Evolutionary conservation across 208 protist species (phyloP).

Genomic region (Leishmania tropica): DNA sequence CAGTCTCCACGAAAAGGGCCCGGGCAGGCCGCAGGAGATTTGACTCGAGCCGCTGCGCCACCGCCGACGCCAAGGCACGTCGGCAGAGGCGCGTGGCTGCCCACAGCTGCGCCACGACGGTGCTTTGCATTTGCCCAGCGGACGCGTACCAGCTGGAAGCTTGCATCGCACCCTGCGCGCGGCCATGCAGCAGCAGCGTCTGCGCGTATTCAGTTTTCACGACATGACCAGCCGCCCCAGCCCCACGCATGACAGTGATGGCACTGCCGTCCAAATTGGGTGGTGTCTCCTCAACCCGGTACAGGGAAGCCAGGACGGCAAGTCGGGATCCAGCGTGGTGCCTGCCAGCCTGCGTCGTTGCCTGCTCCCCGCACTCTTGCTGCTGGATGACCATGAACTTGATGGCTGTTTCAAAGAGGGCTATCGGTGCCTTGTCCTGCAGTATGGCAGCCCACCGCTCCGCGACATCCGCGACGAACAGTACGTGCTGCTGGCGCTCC

Average conservation of each 20-base stretch:
- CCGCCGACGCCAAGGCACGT: slow-evolving; percentile 13
- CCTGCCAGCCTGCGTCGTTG: slow-evolving; percentile 18
- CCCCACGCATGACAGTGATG: slow-evolving; percentile 14
- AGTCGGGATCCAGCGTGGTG: slow-evolving; percentile 37
- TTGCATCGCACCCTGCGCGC: slow-evolving; percentile 65
- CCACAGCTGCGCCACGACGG: slow-evolving; percentile 43
- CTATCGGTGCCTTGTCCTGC: slow-evolving; percentile 38
- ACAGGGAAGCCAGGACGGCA: slow-evolving; percentile 43
- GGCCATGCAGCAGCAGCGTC: slow-evolving; percentile 56
- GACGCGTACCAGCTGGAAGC: slow-evolving; percentile 42
- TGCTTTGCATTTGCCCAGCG: slow-evolving; percentile 34
- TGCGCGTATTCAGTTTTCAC: slow-evolving; percentile 52
- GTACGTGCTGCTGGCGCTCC: slow-evolving; percentile 56
- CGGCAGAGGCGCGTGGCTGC: slow-evolving; percentile 28
- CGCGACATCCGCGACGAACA: slow-evolving; percentile 47
- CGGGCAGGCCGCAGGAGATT: slow-evolving; percentile 21
- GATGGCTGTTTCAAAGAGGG: slow-evolving; percentile 60
- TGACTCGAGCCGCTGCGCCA: slow-evolving; percentile 24
- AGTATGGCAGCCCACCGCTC: slow-evolving; percentile 49
- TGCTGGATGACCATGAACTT: slow-evolving; percentile 67
- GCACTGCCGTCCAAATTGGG: slow-evolving; percentile 12
- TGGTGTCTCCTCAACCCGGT: not conserved
- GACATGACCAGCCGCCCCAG: slow-evolving; percentile 19
- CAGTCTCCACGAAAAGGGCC: slow-evolving; percentile 24
- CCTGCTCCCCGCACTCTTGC: slow-evolving; percentile 34